Evolutionary conservation across 2,329 filamentous ascomycete genomes (phyloP).

Genomic region (Aphanocladium album): DNA sequence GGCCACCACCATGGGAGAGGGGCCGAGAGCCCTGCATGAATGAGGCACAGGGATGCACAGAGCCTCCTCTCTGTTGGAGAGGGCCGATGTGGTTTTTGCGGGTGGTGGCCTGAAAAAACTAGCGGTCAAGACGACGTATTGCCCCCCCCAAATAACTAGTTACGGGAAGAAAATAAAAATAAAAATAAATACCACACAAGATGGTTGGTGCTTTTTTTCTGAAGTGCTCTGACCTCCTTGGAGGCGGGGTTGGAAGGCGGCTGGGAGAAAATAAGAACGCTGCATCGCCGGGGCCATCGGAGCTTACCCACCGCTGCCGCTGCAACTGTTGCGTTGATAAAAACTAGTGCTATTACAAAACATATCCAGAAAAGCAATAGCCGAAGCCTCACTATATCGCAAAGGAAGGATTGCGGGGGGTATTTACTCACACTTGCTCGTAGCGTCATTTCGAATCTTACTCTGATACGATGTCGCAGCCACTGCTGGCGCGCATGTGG

Average conservation of each 20-base stretch:
- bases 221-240: not conserved
- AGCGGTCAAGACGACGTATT: not conserved
- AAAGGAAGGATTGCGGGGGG: not conserved
- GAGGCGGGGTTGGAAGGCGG: slow-evolving; percentile 4
- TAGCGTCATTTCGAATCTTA: not conserved
- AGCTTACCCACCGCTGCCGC: not conserved
- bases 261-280: not conserved
- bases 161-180: too few relatives aligned
- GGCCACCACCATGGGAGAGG: not conserved
- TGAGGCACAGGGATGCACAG: not conserved
- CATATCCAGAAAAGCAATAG: not conserved
- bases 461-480: not conserved
- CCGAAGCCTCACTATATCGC: not conserved
- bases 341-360: not conserved
- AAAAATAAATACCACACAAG: not conserved
- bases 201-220: not conserved
- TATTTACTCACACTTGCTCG: not conserved
- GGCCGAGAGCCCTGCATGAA: not conserved
- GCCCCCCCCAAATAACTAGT: too few relatives aligned
- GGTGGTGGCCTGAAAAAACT: not conserved
- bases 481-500: not conserved
- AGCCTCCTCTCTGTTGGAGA: not conserved
- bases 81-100: not conserved
- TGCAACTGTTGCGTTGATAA: not conserved
- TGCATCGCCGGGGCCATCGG: not conserved